Base-by-base conservation (phyloP, 1,284 basidiomycete genomes). In the Moesziomyces sp. region DNA sequence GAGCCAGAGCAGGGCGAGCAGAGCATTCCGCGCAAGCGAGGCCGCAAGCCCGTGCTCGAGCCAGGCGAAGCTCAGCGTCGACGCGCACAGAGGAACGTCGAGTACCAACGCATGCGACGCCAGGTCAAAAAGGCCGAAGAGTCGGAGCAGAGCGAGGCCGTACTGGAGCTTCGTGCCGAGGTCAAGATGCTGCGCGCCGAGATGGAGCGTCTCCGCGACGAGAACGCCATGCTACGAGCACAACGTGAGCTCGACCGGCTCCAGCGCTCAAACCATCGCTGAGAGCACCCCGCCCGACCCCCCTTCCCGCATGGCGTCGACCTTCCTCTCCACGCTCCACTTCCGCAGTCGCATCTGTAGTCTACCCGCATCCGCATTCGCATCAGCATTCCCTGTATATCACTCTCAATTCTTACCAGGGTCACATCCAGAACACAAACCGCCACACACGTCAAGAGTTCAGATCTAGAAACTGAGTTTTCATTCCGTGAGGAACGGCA, bases 161-260 rank as follows among this genome's bases (percentile, higher is more conserved):
- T 66, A 8, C 57, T 80, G 24, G 69, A 76, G 56, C 74, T 76
- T 24, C 64, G 65, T n/a, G 78, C 74, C 14, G 78, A 80, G 46
- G 71, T 73, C 53, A 63, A 60, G 43, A 71, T 80, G 62, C 62
- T 80, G 28, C 73, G 78, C 9, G 59, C 62, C 6, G 78, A 80
- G 58, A 40, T 80, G 51, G 78, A 76, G 54, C 65, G 76, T 1
- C 56, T 80, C 24, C 71, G 74, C 21, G 71, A 76, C 42, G 78
- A 80, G 18, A 80, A 80, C 35, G 78, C 78, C 21, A 71, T 52
- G 58, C 69, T 80, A 9, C 68, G 78, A 13, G 76, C 74, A 6
- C 71, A 76, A 21, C 67, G 74, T 9, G 74, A 79, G 51, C 62
- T 78, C 19, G 63, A 65, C 16, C 62, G 62, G 9, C 30, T 72